Base-by-base conservation (phyloP, 352 stramenopile species). In the Globisporangium parvum region DNA sequence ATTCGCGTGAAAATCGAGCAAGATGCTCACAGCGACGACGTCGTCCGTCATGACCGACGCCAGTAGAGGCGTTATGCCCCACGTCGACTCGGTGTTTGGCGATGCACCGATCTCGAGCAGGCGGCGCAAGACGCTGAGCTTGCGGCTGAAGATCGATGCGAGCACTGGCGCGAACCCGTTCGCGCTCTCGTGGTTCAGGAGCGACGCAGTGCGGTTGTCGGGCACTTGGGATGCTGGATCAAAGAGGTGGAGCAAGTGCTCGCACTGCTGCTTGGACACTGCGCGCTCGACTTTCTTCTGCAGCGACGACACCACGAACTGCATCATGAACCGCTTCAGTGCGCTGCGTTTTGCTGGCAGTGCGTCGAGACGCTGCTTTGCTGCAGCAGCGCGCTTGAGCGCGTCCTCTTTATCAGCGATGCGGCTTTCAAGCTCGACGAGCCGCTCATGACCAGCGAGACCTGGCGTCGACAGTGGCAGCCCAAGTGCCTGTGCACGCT, bases 81-180 rank as follows among this genome's bases (percentile, higher is more conserved):
- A 44, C 21, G 15, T 41, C 0, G 79, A 81, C 57, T 87, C 73
- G 0, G 53, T 48, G n/a, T 85, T 48, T 15, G 70, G 60, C 2
- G 69, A 80, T 5, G 75, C 65, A 1, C 77, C 77, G 0, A 84
- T 50, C 39, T 85, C 66, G 14, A 87, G 58, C 23, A 90, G 41
- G n/a, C 56, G 58, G 35, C 79, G 62, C 58, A 88, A 40, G 10
- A 79, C 35, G 2, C 49, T 50, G 10, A 71, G 49, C 31, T 79
- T 73, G 5, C 57, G 5, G 33, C 58, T 57, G 26, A 77, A 77
- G 39, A 88, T 82, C n/a, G 73, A 41, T 4, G 65, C 67, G 2
- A 90, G 59, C 35, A 73, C 50, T 24, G 77, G 75, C 14, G 77
- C 88, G 10, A 87, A 67, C 6, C 69, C 69, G 15, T 87, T 87